Conservation (phyloP, 306 rosid species). For the Begonia loranthoides region DNA sequence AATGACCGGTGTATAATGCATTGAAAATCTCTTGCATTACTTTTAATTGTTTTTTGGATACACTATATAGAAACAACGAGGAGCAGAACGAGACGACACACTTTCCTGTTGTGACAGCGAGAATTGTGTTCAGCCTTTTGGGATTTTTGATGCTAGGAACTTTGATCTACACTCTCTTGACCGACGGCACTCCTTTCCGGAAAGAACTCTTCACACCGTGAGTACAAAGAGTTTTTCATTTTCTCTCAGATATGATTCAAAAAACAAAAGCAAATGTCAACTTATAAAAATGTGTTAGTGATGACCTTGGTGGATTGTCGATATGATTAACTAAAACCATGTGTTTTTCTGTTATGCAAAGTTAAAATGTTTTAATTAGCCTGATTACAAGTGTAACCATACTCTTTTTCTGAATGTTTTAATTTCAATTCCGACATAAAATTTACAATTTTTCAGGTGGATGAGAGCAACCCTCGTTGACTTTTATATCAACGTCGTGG, state of each 20-base stretch:
- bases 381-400: no score
- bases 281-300: no score
- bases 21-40: neutral
- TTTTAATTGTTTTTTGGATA: neutral
- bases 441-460: constrained; percentile 52
- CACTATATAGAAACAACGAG: constrained; percentile 24
- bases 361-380: no score
- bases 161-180: constrained; percentile 51
- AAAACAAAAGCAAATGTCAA: no score
- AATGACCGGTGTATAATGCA: no score
- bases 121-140: constrained; percentile 41
- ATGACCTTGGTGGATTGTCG: neutral
- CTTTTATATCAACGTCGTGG: constrained; percentile 67
- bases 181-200: constrained; percentile 72
- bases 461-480: constrained; percentile 59
- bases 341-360: neutral
- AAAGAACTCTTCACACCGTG: constrained; percentile 74
- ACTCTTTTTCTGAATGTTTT: neutral
- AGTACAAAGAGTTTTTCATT: constrained; percentile 20
- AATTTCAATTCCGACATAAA: constrained; percentile 11
- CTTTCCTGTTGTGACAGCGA: constrained; percentile 26
- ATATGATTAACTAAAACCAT: no score
- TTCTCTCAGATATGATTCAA: no score
- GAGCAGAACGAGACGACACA: constrained; percentile 17
- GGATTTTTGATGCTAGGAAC: constrained; percentile 56